Conservation (phyloP, 805 yeast species). For the Kodamaea leandrae region DNA sequence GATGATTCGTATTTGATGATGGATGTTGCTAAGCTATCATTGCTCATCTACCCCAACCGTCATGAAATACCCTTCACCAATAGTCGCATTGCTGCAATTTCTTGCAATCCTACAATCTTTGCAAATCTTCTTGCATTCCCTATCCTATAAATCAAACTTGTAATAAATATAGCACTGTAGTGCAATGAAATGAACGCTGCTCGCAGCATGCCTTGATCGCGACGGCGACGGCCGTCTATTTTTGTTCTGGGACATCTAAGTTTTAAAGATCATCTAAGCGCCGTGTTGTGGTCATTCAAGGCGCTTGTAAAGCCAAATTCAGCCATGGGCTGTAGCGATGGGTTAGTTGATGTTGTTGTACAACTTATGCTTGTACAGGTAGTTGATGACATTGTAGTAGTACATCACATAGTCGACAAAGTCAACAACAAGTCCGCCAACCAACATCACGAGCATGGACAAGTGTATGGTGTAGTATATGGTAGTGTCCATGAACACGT, state of each 20-base stretch:
- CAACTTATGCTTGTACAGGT: constrained; percentile 16
- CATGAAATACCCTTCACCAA: no score
- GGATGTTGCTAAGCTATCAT: no score
- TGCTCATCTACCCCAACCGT: no score
- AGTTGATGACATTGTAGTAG: constrained; percentile 16
- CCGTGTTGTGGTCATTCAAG: no score
- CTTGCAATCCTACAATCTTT: no score
- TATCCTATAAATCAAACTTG: neutral
- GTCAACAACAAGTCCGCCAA: constrained; percentile 12
- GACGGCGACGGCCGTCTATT: neutral
- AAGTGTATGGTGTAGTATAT: constrained; percentile 15
- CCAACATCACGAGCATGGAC: constrained; percentile 13
- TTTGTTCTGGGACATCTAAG: no score
- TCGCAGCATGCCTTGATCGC: neutral
- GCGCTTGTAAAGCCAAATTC: no score
- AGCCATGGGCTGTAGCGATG: neutral
- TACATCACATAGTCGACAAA: constrained; percentile 12
- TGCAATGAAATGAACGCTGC: neutral
- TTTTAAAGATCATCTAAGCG: no score
- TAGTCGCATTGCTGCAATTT: no score
- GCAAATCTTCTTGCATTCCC: neutral
- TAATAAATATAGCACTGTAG: neutral
- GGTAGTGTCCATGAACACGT: constrained; percentile 12
- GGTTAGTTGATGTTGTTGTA: constrained; percentile 17
- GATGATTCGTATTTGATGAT: no score